phyloP scores from a whole-genome alignment of 148 eudicot species.

The Rhododendron ferrugineum region DNA sequence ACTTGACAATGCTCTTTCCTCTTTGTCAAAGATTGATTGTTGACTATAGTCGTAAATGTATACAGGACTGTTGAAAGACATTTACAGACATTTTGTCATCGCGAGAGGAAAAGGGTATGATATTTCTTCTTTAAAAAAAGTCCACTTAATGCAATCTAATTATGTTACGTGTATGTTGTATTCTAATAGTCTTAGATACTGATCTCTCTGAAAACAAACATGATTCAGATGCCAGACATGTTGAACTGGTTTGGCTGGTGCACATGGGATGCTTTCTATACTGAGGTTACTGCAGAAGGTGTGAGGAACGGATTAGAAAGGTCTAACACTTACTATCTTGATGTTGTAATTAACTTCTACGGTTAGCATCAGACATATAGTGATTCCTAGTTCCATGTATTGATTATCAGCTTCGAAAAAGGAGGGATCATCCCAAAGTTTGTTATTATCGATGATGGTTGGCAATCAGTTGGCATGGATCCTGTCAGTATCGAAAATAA shows the following conservation, averaged over 20 bases:
- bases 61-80: slow-evolving; percentile 78
- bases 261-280: slow-evolving; percentile 94
- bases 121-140: not conserved
- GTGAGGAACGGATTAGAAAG: slow-evolving; percentile 68
- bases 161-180: not conserved
- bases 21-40: not conserved
- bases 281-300: slow-evolving; percentile 68
- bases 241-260: slow-evolving; percentile 96
- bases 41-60: not conserved
- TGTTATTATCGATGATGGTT: slow-evolving; percentile 88
- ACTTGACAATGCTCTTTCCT: not conserved
- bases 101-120: slow-evolving; percentile 78
- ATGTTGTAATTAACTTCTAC: not conserved
- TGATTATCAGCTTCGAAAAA: slow-evolving; percentile 44
- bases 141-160: not conserved
- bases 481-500: slow-evolving; percentile 32
- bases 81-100: slow-evolving; percentile 72
- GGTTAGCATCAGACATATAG: not conserved
- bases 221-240: slow-evolving; percentile 74
- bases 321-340: slow-evolving; percentile 20
- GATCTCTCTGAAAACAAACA: slow-evolving; percentile 2
- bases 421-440: slow-evolving; percentile 77
- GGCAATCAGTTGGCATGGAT: slow-evolving; percentile 91
- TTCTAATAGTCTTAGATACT: not conserved
- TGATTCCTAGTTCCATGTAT: not conserved